Evolutionary conservation across 2,329 filamentous ascomycete species (phyloP).

Genomic region (Xylaria sp.): DNA sequence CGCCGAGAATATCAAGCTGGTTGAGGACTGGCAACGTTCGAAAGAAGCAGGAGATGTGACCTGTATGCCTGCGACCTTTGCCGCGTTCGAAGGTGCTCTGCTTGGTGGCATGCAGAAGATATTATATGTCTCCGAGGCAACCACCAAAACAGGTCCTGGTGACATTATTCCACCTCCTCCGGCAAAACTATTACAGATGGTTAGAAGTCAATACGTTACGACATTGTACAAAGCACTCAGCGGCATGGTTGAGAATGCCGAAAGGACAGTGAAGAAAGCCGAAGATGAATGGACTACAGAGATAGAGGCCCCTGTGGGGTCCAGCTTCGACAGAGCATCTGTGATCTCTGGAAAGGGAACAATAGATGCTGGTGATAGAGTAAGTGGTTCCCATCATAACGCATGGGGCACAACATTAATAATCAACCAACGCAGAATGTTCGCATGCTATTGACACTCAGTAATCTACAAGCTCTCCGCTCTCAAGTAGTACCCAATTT

Average conservation of each 20-base stretch:
- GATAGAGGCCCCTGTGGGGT: slow-evolving; percentile 47
- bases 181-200: slow-evolving; percentile 86
- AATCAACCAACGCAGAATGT: slow-evolving; percentile 66
- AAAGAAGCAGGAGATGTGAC: slow-evolving; percentile 85
- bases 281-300: slow-evolving; percentile 67
- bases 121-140: slow-evolving; percentile 87
- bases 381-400: slow-evolving; percentile 44
- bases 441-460: slow-evolving; percentile 90
- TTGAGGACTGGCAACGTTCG: slow-evolving; percentile 92
- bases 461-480: slow-evolving; percentile 85
- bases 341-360: slow-evolving; percentile 52
- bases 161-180: slow-evolving; percentile 86
- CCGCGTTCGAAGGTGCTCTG: slow-evolving; percentile 82
- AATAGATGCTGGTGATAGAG: slow-evolving; percentile 62
- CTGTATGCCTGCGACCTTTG: slow-evolving; percentile 85
- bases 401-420: slow-evolving; percentile 33
- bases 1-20: slow-evolving; percentile 86
- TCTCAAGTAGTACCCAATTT: slow-evolving; percentile 83
- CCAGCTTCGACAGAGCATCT: slow-evolving; percentile 41
- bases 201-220: slow-evolving; percentile 88
- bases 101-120: slow-evolving; percentile 92
- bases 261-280: slow-evolving; percentile 70
- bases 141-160: slow-evolving; percentile 71
- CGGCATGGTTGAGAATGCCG: slow-evolving; percentile 96
- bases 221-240: slow-evolving; percentile 93